Base-by-base conservation (phyloP, 1,284 basidiomycete genomes). In the Malassezia furfur region DNA sequence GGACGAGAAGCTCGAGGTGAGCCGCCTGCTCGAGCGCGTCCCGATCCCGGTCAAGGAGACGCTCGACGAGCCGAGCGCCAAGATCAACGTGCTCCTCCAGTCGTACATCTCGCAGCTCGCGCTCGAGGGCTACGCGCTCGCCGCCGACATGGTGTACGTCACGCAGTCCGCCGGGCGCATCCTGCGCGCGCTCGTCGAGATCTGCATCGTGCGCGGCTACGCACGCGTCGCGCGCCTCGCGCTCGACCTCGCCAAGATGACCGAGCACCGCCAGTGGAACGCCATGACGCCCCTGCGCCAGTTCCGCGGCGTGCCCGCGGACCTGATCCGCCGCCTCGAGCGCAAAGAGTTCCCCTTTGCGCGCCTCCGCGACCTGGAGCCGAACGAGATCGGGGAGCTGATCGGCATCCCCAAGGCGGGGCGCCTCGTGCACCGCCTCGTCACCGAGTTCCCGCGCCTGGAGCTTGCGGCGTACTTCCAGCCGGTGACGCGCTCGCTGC, bases 191-290 rank as follows among this genome's bases (percentile, higher is more conserved):
- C 87, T 99, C 74, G 98, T 94, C 65, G 93, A 99, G 78, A 98
- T 98, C 52, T 98, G 93, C 74, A 79, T 96, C 60, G 96, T 94
- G 78, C 84, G 91, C 54, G 93, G 93, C n/a, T 99, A 93, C 89
- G 91, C 94, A 0, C 80, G 88, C 6, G 88, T 93, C 0, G 89
- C 91, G 1, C 86, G 89, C 61, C 85, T 88, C 25, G 89, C 89
- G 5, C 80, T 98, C 37, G 87, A 93, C 64, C 79, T 98, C 58
- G 98, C 93, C 79, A 96, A 98, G 79, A 96, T 96, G 91, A 88
- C 76, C 41, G 77, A 78, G 68, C 66, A 62, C 86, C 5, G 90
- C 37, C 62, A 88, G 82, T 98, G 94, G 93, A 85, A 85, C 44
- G 90, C 90, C 0, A 98, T 98, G 91, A 91, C 91, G 0, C 93